phyloP scores from a whole-genome alignment of 768 basidiomycete species.

The Omphalotus guepiniiformis region DNA sequence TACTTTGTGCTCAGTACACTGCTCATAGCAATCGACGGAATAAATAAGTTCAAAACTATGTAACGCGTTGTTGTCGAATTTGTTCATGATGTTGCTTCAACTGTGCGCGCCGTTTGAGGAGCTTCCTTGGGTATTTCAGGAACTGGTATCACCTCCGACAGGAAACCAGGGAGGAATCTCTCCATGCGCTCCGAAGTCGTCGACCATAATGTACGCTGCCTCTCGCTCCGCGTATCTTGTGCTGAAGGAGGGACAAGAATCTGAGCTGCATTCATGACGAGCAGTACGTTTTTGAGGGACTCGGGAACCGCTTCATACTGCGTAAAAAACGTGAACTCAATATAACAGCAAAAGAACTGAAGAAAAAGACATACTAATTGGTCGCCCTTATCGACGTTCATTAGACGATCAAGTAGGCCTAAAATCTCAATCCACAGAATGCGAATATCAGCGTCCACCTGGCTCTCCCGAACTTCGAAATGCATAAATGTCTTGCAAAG shows the following conservation, averaged over 20 bases:
- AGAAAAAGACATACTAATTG: constrained; percentile 62
- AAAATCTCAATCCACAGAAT: constrained; percentile 87
- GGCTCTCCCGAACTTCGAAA: constrained; percentile 71
- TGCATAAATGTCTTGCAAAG: constrained; percentile 96
- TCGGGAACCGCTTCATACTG: constrained; percentile 96
- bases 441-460: constrained; percentile 56
- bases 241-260: constrained; percentile 70
- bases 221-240: constrained; percentile 48
- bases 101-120: neutral
- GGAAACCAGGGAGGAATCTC: constrained; percentile 87
- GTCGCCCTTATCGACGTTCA: constrained; percentile 80
- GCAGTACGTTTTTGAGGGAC: constrained; percentile 91
- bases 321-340: neutral
- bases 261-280: constrained; percentile 91
- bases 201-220: constrained; percentile 73
- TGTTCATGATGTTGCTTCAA: neutral
- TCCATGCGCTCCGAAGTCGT: constrained; percentile 85
- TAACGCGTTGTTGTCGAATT: no score
- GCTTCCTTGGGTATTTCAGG: constrained; percentile 21
- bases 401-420: constrained; percentile 84
- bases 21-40: neutral
- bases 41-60: no score
- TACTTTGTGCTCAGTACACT: neutral
- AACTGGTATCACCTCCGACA: constrained; percentile 61
- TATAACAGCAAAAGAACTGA: neutral